Base-by-base conservation (phyloP, 2,329 filamentous ascomycete species). In the Claviceps africana region DNA sequence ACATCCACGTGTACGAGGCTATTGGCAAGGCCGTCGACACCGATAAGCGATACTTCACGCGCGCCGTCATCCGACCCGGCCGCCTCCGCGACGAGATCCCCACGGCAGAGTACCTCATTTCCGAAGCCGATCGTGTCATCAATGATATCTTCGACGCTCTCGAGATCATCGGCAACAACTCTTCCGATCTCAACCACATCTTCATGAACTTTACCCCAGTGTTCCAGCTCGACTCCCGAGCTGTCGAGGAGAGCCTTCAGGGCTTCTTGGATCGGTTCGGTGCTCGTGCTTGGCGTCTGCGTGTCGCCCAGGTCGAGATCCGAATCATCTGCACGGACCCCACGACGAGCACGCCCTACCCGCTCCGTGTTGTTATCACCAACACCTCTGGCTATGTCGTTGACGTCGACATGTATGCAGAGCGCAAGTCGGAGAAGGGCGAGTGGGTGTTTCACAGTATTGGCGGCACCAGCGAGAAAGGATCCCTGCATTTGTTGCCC, bases 121-220 rank as follows among this genome's bases (percentile, higher is more conserved):
- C 90, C 0, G 93, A 98, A 74, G 90, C 91, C 40, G 91, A 98
- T 65, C 85, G 93, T 57, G 78, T 97, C 61, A 90, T 98, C 79
- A 97, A 88, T 67, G 93, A 98, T 66, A 97, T 98, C 63, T 82
- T 97, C 50, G 93, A 98, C 65, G 93, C 93, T 45, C 77, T 98
- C 54, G 93, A 98, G 77, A 96, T 98, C 62, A 94, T 96, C 65
- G 93, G 93, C 65, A 96, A 95, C 78, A 97, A 96, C 75, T 94
- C 95, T 74, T 95, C 93, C 50, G 93, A 98, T 76, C 79, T 98
- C 65, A 98, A 98, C 77, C 93, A 98, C 74, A 93, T 98, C 78
- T 98, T 98, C 76, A 93, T 98, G 78, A 97, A 98, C 79, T 98
- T 98, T 75, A 93, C 88, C 0, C 88, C 90, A 10, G 87, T 96